Percentiles rank a stretch among this genome's conserved stretches.
Conservation (phyloP, 371 early-diverging fungal species). For the Paraphysoderma sedebokerense region DNA sequence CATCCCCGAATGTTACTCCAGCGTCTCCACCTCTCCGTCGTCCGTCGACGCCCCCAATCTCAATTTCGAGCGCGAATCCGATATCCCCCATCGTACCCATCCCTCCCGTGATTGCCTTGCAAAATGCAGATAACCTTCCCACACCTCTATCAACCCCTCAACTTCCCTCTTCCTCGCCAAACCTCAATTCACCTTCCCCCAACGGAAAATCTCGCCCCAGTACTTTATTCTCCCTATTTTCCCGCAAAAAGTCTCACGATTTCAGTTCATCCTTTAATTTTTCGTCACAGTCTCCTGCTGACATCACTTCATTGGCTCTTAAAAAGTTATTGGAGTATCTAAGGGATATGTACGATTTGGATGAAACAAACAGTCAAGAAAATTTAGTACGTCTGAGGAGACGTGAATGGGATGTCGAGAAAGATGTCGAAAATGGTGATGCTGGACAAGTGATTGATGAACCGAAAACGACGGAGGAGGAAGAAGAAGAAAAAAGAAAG, state of each 20-base stretch:
- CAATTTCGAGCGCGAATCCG: too few species aligned
- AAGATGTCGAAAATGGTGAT: constrained; percentile 8
- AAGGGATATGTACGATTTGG: not conserved
- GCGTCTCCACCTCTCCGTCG: too few species aligned
- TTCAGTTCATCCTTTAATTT: too few species aligned
- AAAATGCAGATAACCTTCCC: too few species aligned
- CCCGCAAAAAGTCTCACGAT: too few species aligned
- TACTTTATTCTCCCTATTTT: too few species aligned
- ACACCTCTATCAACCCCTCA: not conserved
- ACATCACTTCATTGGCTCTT: not conserved
- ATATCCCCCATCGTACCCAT: too few species aligned
- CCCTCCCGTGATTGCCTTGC: too few species aligned
- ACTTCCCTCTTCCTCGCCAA: not conserved
- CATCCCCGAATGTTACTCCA: too few species aligned
- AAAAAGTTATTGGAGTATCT: not conserved
- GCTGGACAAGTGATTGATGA: constrained; percentile 5
- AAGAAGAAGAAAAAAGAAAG: constrained; percentile 1
- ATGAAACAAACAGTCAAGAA: constrained; percentile 23
- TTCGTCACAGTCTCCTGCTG: constrained; percentile 2
- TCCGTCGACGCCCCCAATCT: too few species aligned
- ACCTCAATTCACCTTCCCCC: constrained; percentile 1
- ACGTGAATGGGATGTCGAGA: constrained; percentile 12
- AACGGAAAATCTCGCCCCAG: not conserved
- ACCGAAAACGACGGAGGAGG: constrained; percentile 5
- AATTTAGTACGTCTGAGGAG: constrained; percentile 15